These are phyloP conservation scores for Fabrea salina DNA, from an alignment of 169 alveolate species.

Conservation along the genomic window DNA sequence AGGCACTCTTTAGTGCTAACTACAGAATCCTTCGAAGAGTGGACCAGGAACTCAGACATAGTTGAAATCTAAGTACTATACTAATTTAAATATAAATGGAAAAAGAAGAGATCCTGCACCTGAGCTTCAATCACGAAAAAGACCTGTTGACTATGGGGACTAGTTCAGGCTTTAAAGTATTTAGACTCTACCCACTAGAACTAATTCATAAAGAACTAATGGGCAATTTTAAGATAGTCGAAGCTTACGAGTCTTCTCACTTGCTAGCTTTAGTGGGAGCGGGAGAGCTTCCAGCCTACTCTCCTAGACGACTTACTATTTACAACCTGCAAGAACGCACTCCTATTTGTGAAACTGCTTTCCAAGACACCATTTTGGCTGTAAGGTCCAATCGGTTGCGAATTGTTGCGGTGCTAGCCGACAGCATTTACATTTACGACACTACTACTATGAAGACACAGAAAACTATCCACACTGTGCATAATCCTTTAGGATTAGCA, in stretches of 20 bases:
- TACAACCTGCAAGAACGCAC: slow-evolving; percentile 47
- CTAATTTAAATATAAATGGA: too few species aligned
- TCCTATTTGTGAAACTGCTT: slow-evolving; percentile 56
- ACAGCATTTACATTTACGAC: slow-evolving; percentile 51
- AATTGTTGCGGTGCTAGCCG: slow-evolving; percentile 52
- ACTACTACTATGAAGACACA: slow-evolving; percentile 45
- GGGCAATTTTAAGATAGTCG: slow-evolving; percentile 45
- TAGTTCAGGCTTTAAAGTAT: slow-evolving; percentile 2
- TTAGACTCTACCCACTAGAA: neutral
- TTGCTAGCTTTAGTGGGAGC: slow-evolving; percentile 64
- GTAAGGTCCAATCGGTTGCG: slow-evolving; percentile 56
- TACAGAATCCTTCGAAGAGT: too few species aligned
- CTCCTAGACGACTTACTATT: slow-evolving; percentile 56
- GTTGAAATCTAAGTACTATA: too few species aligned
- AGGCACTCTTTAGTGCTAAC: too few species aligned
- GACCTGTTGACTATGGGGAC: slow-evolving; percentile 8
- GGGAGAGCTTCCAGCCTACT: slow-evolving; percentile 42
- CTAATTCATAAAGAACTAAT: neutral
- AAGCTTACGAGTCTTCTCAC: slow-evolving; percentile 65
- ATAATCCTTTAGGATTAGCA: slow-evolving; percentile 46
- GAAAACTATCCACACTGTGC: slow-evolving; percentile 40
- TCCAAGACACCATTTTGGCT: slow-evolving; percentile 45
- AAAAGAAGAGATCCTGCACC: neutral
- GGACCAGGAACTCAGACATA: too few species aligned
- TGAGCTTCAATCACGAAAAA: slow-evolving; percentile 9